Percentiles rank a stretch among this genome's conserved stretches.
These are phyloP conservation scores for Rhizopogon vinicolor DNA, from an alignment of 768 basidiomycete species.

Conservation along the genomic window DNA sequence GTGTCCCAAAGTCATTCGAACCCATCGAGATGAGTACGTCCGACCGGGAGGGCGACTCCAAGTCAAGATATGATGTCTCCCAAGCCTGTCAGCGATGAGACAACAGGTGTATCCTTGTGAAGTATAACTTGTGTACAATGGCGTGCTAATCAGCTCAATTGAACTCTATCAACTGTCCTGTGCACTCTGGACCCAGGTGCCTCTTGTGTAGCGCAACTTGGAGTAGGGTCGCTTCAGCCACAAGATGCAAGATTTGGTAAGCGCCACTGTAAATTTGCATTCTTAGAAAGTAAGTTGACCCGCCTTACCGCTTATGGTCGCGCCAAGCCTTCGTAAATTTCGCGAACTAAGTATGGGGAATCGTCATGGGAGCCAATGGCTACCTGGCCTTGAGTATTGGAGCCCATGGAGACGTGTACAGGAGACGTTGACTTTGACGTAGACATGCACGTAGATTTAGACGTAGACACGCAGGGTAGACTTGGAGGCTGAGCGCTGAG, in stretches of 20 bases:
- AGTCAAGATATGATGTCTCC: conserved; percentile 79
- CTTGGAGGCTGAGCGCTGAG: not conserved
- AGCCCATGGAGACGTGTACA: conserved; percentile 33
- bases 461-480: not conserved
- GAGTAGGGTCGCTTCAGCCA: no score
- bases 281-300: conserved; percentile 32
- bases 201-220: conserved; percentile 35
- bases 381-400: conserved; percentile 43
- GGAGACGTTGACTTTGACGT: no score
- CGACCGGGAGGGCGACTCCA: conserved; percentile 35
- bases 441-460: no score
- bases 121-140: conserved; percentile 26
- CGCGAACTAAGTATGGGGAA: conserved; percentile 23
- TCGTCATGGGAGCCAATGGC: conserved; percentile 35
- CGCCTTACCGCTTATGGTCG: no score
- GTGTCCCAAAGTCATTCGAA: conserved; percentile 33
- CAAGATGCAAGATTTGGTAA: no score
- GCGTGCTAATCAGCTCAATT: conserved; percentile 40
- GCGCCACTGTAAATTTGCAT: conserved; percentile 30
- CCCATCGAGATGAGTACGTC: conserved; percentile 78
- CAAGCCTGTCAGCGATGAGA: conserved; percentile 64
- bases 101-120: conserved; percentile 40
- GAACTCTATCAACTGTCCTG: conserved; percentile 31
- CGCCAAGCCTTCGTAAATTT: no score
- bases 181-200: conserved; percentile 58